A percentile compares a stretch with the other conserved stretches of the same genome.
These are phyloP conservation scores for Viola odorata DNA, from an alignment of 345 rosid species.

Conservation along the genomic window DNA sequence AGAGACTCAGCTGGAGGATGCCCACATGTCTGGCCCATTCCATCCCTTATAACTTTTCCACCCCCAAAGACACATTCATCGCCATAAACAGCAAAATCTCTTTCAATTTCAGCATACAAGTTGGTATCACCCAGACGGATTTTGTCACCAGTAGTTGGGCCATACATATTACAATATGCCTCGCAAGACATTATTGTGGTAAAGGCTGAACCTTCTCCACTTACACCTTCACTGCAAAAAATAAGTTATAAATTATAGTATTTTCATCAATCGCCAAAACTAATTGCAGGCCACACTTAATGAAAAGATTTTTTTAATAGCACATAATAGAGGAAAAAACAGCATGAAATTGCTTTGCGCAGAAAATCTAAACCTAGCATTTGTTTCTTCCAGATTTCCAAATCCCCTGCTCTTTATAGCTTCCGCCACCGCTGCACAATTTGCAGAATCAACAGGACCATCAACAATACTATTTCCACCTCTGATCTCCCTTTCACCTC, in stretches of 20 bases:
- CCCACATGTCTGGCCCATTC: slow-evolving; percentile 86
- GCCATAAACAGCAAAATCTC: slow-evolving; percentile 69
- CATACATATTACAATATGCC: slow-evolving; percentile 85
- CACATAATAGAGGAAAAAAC: slow-evolving; percentile 8
- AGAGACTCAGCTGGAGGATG: slow-evolving; percentile 42
- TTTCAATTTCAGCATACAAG: slow-evolving; percentile 82
- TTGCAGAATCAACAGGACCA: slow-evolving; percentile 44
- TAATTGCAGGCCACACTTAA: neutral
- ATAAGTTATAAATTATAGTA: neutral
- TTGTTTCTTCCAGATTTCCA: slow-evolving; percentile 47
- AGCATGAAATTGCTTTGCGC: slow-evolving; percentile 14
- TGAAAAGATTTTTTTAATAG: slow-evolving; percentile 4
- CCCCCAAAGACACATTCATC: slow-evolving; percentile 99
- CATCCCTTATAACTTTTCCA: slow-evolving; percentile 95
- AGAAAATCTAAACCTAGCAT: slow-evolving; percentile 55
- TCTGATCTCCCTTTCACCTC: slow-evolving; percentile 65
- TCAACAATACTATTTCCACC: slow-evolving; percentile 84
- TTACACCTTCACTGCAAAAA: slow-evolving; percentile 63
- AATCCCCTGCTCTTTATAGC: slow-evolving; percentile 37
- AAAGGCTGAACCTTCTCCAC: slow-evolving; percentile 54
- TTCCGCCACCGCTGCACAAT: slow-evolving; percentile 39
- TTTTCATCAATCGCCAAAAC: neutral
- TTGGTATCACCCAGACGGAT: slow-evolving; percentile 81
- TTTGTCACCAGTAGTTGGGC: slow-evolving; percentile 93
- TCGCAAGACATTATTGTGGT: slow-evolving; percentile 46